phyloP scores from a whole-genome alignment of 352 stramenopile genomes.

The Phytophthora nicotianae region DNA sequence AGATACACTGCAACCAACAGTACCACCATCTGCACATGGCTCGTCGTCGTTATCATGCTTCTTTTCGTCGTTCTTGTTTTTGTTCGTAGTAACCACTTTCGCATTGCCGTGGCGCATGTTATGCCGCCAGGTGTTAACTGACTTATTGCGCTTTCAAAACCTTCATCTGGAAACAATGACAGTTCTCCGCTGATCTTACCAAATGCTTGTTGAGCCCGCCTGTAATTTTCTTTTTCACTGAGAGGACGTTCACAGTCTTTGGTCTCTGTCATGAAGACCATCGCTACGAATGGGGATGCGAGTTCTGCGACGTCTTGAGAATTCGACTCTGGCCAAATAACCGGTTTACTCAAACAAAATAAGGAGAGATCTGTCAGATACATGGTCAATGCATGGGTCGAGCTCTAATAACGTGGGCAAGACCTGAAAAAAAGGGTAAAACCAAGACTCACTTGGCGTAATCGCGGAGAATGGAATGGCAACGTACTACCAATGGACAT shows the following conservation, averaged over 20 bases:
- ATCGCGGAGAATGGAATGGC: constrained; percentile 8
- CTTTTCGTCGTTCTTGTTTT: neutral
- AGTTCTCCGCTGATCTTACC: neutral
- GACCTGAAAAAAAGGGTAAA: neutral
- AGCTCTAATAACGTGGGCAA: neutral
- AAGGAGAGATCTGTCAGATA: neutral
- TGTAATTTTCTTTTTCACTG: constrained; percentile 1
- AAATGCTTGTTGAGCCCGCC: constrained; percentile 6
- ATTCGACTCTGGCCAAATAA: neutral
- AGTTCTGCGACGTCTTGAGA: neutral
- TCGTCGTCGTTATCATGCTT: neutral
- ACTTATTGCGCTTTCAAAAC: neutral
- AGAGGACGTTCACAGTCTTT: neutral
- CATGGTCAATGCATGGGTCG: neutral
- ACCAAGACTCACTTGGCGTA: neutral
- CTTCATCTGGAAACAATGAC: neutral
- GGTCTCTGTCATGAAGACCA: neutral
- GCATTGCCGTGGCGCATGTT: neutral
- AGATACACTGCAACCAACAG: neutral
- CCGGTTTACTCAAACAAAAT: too few species aligned
- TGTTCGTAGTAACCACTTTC: neutral
- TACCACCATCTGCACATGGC: neutral
- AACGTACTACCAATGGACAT: constrained; percentile 1
- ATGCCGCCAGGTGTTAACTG: neutral
- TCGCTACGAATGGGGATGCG: neutral